These are phyloP conservation scores for Solidago caesia DNA, from an alignment of 129 eudicot genomes.

Conservation along the genomic window DNA sequence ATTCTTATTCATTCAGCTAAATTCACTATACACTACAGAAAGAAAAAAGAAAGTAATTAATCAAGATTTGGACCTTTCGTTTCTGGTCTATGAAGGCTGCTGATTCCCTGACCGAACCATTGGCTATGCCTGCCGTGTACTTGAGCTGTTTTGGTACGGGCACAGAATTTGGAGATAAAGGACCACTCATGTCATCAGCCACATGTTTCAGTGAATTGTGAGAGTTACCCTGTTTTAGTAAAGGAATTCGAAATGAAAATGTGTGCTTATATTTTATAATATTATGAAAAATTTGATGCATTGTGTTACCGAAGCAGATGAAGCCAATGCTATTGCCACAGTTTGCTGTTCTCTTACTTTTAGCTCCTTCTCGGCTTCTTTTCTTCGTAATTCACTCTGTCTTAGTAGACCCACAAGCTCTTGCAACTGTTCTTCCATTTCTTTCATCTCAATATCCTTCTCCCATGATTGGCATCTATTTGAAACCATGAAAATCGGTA, in stretches of 20 bases:
- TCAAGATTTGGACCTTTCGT: slow-evolving; percentile 58
- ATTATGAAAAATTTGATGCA: neutral
- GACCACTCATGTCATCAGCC: slow-evolving; percentile 76
- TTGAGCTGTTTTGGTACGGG: slow-evolving; percentile 94
- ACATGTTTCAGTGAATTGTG: slow-evolving; percentile 65
- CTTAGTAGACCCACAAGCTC: slow-evolving; percentile 82
- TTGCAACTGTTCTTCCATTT: slow-evolving; percentile 96
- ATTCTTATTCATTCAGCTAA: slow-evolving; percentile 12
- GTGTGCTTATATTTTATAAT: neutral
- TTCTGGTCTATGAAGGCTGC: slow-evolving; percentile 89
- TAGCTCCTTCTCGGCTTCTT: slow-evolving; percentile 89
- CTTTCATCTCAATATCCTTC: slow-evolving; percentile 75
- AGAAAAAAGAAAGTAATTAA: neutral
- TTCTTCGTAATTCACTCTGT: slow-evolving; percentile 89
- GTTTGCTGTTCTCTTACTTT: slow-evolving; percentile 76
- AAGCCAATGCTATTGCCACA: slow-evolving; percentile 56
- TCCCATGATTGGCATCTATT: slow-evolving; percentile 91
- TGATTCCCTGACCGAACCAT: slow-evolving; percentile 78
- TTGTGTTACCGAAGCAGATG: slow-evolving; percentile 60
- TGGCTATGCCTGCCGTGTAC: slow-evolving; percentile 90
- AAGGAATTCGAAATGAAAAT: slow-evolving; percentile 3
- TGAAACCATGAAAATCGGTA: slow-evolving; percentile 10
- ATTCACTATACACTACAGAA: neutral
- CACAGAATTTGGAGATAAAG: slow-evolving; percentile 76
- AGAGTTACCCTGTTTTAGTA: slow-evolving; percentile 55